A percentile compares a stretch with the other conserved stretches of the same genome.
These are phyloP conservation scores for Pholiota microspora DNA, from an alignment of 768 basidiomycete species.

Conservation along the genomic window DNA sequence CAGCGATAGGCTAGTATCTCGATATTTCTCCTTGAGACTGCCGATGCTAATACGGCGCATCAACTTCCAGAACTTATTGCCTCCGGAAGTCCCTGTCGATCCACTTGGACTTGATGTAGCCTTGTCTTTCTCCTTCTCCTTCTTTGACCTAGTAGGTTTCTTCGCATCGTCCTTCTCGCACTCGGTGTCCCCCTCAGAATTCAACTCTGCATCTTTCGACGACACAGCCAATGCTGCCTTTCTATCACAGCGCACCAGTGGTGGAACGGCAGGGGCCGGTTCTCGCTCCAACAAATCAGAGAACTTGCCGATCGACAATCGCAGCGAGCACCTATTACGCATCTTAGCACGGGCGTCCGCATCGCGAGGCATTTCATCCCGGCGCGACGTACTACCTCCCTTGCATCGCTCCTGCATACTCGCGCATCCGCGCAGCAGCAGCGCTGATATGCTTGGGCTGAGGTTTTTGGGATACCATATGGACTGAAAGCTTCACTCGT, in stretches of 20 bases:
- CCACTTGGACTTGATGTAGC: slow-evolving; percentile 4
- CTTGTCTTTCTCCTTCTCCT: not conserved
- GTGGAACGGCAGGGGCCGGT: not conserved
- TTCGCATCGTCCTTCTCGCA: not conserved
- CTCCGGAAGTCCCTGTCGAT: slow-evolving; percentile 10
- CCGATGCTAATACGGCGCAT: slow-evolving; percentile 71
- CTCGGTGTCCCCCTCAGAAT: not conserved
- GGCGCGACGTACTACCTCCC: slow-evolving; percentile 14
- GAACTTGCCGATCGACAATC: slow-evolving; percentile 33
- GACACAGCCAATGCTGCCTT: too few species aligned
- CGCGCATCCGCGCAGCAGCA: slow-evolving; percentile 37
- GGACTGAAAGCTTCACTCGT: slow-evolving; percentile 83
- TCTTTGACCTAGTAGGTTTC: not conserved
- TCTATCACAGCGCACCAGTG: not conserved
- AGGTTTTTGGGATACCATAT: slow-evolving; percentile 71
- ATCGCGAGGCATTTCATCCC: slow-evolving; percentile 1
- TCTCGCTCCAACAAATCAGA: slow-evolving; percentile 1
- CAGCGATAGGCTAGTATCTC: slow-evolving; percentile 8
- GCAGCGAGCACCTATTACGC: slow-evolving; percentile 23
- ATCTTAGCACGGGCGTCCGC: slow-evolving; percentile 7
- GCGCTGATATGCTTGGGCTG: slow-evolving; percentile 59
- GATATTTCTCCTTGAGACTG: slow-evolving; percentile 56
- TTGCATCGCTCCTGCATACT: slow-evolving; percentile 34
- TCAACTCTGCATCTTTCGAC: not conserved
- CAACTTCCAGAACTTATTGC: slow-evolving; percentile 60